phyloP scores from a whole-genome alignment of 345 rosid species.

The Hibiscus tridactylites region DNA sequence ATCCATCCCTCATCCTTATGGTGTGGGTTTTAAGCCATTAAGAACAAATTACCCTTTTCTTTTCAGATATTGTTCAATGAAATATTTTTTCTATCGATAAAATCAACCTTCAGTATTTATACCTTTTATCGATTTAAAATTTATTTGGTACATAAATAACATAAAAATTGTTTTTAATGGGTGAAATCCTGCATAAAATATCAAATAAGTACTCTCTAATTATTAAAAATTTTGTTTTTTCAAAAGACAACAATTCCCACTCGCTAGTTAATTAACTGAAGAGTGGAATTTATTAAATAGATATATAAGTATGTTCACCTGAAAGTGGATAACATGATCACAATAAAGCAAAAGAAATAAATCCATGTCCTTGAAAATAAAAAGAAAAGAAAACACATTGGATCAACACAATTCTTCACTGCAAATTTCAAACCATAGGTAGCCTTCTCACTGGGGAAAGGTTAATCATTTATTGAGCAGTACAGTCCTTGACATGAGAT shows the following conservation, averaged over 20 bases:
- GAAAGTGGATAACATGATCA: background rate
- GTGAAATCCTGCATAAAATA: too few relatives aligned
- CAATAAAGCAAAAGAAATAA: conserved; percentile 9
- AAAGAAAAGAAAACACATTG: conserved; percentile 6
- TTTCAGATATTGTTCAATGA: too few relatives aligned
- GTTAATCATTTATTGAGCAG: conserved; percentile 27
- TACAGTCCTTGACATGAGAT: conserved; percentile 32
- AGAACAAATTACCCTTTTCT: too few relatives aligned
- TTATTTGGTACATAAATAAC: too few relatives aligned
- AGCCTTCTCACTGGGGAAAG: too few relatives aligned
- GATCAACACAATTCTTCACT: background rate
- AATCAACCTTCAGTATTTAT: too few relatives aligned
- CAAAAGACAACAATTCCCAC: background rate
- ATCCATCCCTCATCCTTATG: too few relatives aligned
- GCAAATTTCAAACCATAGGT: background rate
- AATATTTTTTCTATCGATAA: too few relatives aligned
- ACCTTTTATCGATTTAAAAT: too few relatives aligned
- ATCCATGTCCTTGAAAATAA: background rate
- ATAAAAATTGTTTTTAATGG: too few relatives aligned
- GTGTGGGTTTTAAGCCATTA: too few relatives aligned
- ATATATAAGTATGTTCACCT: background rate
- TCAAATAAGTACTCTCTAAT: background rate
- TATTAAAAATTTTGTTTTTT: background rate
- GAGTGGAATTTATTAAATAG: background rate
- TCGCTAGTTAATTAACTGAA: background rate